Evolutionary conservation across 441 rosid genomes (phyloP), one percentile per base, ranked within the genome.

Genomic region (Adansonia rubrostipa): DNA sequence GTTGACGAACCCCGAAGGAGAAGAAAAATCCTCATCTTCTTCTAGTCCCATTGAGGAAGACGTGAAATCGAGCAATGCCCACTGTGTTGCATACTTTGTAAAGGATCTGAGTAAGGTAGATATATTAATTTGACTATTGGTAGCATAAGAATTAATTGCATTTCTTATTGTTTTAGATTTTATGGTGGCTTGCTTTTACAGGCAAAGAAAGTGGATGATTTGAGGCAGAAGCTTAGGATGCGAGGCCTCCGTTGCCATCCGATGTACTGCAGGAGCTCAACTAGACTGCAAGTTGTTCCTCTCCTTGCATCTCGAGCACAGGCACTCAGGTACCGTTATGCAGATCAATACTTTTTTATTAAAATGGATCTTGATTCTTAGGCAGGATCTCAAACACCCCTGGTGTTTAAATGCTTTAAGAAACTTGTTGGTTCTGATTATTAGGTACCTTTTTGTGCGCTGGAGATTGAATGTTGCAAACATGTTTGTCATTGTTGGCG

Each of bases 231-330:
- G 85, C 93, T 96, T 63, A 86, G 99, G 82, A 85, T 96, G 87
- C 82, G 99, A 50, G 99, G 98, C 33, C 97, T 96, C 22, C 97
- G 99, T 54, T 93, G 99, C 82, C 99, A 96, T 85, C 97, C 93
- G 0, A 94, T 96, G 97, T 96, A 96, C 42, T 93, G 99, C 87
- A 83, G 98, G 83, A 92, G 85, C 83, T 89, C 92, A 5, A 92
- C 93, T 4, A 88, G 93, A 81, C 58, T 94, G 88, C 98, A 94
- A 70, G 85, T 91, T 19, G 79, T 96, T 77, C 99, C 98, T 81
- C 97, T 94, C 15, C 91, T 92, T 71, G 99, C 99, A 60, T 96
- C 99, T 80, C 87, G 99, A 75, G 88, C 98, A 45, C 98, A 89
- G 65, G 97, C 99, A 50, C 98, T 96, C 62, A 91, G 98, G 99